A percentile compares a stretch with the other conserved stretches of the same genome.
Evolutionary conservation across 2,329 filamentous ascomycete genomes (phyloP).

Genomic region (Rhynchosporium secalis): DNA sequence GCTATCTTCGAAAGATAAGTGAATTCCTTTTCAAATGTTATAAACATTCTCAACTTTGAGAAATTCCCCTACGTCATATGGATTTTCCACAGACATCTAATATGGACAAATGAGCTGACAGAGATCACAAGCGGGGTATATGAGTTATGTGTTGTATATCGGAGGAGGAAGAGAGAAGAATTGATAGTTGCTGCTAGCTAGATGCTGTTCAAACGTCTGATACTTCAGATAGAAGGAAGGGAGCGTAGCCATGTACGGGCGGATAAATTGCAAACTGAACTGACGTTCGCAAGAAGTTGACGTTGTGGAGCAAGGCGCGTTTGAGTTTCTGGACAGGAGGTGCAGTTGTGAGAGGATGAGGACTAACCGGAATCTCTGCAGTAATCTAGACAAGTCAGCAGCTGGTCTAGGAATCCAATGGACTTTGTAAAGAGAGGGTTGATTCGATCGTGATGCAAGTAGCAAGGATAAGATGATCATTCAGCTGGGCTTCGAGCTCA

Average conservation of each 20-base stretch:
- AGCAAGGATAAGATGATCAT: neutral
- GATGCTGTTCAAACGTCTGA: neutral
- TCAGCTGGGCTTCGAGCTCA: neutral
- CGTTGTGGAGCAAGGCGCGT: neutral
- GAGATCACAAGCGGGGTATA: neutral
- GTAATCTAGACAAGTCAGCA: conserved; percentile 7
- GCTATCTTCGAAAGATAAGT: too few relatives aligned
- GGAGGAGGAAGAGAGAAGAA: neutral
- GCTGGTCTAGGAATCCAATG: neutral
- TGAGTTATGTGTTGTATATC: neutral
- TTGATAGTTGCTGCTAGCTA: neutral
- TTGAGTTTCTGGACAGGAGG: neutral
- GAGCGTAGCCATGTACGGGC: neutral
- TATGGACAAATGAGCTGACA: neutral
- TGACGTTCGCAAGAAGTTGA: neutral
- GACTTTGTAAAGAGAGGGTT: too few relatives aligned
- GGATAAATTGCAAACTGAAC: neutral
- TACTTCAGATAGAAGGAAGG: neutral
- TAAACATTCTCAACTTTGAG: neutral
- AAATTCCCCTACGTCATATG: neutral
- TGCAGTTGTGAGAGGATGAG: neutral
- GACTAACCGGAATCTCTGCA: conserved; percentile 8
- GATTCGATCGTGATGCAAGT: too few relatives aligned
- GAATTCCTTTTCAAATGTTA: too few relatives aligned
- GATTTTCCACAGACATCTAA: neutral